phyloP scores from a whole-genome alignment of 148 eudicot species.

The Selenicereus undatus region DNA sequence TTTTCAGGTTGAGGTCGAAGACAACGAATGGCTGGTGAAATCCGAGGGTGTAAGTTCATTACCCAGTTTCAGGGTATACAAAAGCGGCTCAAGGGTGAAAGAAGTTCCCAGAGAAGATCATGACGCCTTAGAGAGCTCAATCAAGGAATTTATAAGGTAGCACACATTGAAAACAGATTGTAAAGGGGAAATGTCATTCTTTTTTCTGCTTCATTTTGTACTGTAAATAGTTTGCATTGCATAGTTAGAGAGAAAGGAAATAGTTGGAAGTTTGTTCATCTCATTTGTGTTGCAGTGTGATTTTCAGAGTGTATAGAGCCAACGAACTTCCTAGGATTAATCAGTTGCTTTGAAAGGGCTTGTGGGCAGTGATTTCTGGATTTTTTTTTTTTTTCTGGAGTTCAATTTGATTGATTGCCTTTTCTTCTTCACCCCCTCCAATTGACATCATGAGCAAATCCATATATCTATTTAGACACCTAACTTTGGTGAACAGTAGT shows the following conservation, averaged over 20 bases:
- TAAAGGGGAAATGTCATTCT: constrained; percentile 8
- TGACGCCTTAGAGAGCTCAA: constrained; percentile 42
- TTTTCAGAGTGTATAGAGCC: constrained; percentile 12
- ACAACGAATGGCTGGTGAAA: constrained; percentile 34
- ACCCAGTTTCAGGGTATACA: constrained; percentile 58
- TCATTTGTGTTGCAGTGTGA: constrained; percentile 9
- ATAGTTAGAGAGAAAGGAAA: not conserved
- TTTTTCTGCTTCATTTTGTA: not conserved
- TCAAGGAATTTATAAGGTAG: constrained; percentile 34
- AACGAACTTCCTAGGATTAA: not conserved
- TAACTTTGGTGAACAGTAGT: too few species aligned
- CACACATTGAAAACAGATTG: constrained; percentile 4
- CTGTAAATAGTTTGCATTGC: not conserved
- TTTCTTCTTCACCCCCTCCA: not conserved
- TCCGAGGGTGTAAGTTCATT: constrained; percentile 43
- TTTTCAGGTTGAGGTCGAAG: constrained; percentile 46
- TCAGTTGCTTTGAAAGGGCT: constrained; percentile 14
- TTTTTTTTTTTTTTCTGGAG: not conserved
- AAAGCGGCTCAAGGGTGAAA: constrained; percentile 37
- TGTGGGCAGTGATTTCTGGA: constrained; percentile 5
- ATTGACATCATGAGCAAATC: not conserved
- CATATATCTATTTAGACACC: not conserved
- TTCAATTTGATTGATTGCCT: constrained; percentile 11
- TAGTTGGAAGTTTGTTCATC: not conserved
- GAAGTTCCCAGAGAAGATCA: constrained; percentile 47